Evolutionary conservation across 2,329 filamentous ascomycete species (phyloP), one percentile per base, ranked within the genome.

Genomic region (Fonsecaea pugnacius): DNA sequence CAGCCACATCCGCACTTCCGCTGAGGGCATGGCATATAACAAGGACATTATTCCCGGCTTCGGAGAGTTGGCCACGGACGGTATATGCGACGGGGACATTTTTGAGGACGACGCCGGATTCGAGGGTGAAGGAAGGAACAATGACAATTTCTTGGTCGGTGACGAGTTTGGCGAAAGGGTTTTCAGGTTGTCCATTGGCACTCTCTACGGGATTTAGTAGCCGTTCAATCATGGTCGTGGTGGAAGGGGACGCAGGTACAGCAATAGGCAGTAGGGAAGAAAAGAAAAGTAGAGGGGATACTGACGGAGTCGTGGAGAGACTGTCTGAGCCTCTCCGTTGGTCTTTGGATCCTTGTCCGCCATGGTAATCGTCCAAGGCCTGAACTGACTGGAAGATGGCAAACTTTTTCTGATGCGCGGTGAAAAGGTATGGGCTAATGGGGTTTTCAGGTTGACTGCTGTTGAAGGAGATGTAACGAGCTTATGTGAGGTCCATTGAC

Each of bases 41-140:
- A 79, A 89, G 81, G 50, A 81, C 85, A 78, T 89, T 89, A 77
- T 89, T 84, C 51, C 79, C 73, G 30, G 78, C 77, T 2, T 83
- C 80, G 4, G 85, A 83, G 30, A 89, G 79, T 30, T 78, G 78
- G 63, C 87, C 87, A 63, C 84, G 84, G 3, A 84, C 86, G 65
- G 86, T 89, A 78, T 88, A 89, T 63, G 87, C 86, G 57, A 89
- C 80, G 2, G 84, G 85, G 16, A 88, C 85, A 85, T 98, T 95
- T 70, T 84, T 80, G 21, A 99, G 84, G 0, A 86, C 89, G 27
- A 90, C 91, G 55, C 95, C 95, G 1, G 93, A 98, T 78, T 99
- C 95, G 70, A 99, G 90, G 8, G 90, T 92, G 77, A 97, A 96
- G 30, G 89, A 88, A 1, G 95, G 94, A 61, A 99, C 86, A 66